Conservation (phyloP, 2,329 filamentous ascomycete genomes). For the Epichloe sibirici region DNA sequence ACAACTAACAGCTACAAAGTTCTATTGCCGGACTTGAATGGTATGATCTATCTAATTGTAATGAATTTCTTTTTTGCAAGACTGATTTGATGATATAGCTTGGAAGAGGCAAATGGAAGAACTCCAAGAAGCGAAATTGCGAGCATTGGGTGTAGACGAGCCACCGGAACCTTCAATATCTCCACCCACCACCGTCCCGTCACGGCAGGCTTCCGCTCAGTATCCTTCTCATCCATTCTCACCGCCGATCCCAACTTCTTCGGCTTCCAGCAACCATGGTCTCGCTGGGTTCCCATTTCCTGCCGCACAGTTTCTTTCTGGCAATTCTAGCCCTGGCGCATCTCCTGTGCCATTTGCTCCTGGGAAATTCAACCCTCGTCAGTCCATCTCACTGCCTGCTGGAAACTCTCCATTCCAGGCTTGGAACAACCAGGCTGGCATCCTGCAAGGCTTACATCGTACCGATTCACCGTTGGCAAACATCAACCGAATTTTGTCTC, state of each 20-base stretch:
- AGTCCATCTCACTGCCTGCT: slow-evolving; percentile 57
- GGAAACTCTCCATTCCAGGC: slow-evolving; percentile 54
- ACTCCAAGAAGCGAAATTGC: slow-evolving; percentile 81
- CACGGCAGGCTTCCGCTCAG: slow-evolving; percentile 58
- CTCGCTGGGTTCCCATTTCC: slow-evolving; percentile 45
- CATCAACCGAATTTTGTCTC: slow-evolving; percentile 46
- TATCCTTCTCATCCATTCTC: slow-evolving; percentile 71
- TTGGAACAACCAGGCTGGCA: slow-evolving; percentile 46
- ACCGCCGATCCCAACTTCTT: slow-evolving; percentile 69
- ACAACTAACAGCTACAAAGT: slow-evolving; percentile 44
- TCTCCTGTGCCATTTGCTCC: slow-evolving; percentile 61
- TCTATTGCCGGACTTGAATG: slow-evolving; percentile 56
- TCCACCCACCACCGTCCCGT: slow-evolving; percentile 48
- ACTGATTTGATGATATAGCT: slow-evolving; percentile 22
- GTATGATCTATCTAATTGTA: slow-evolving; percentile 20
- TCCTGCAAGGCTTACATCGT: slow-evolving; percentile 40
- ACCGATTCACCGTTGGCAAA: slow-evolving; percentile 51
- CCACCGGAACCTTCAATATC: slow-evolving; percentile 52
- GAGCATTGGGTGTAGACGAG: slow-evolving; percentile 75
- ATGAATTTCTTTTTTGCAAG: background rate
- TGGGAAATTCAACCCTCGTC: slow-evolving; percentile 53
- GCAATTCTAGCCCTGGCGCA: slow-evolving; percentile 50
- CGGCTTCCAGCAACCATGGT: slow-evolving; percentile 56
- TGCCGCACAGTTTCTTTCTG: slow-evolving; percentile 43
- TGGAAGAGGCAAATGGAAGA: slow-evolving; percentile 70